Evolutionary conservation across 2,329 filamentous ascomycete genomes (phyloP).

Genomic region (Fusarium keratoplasticum): DNA sequence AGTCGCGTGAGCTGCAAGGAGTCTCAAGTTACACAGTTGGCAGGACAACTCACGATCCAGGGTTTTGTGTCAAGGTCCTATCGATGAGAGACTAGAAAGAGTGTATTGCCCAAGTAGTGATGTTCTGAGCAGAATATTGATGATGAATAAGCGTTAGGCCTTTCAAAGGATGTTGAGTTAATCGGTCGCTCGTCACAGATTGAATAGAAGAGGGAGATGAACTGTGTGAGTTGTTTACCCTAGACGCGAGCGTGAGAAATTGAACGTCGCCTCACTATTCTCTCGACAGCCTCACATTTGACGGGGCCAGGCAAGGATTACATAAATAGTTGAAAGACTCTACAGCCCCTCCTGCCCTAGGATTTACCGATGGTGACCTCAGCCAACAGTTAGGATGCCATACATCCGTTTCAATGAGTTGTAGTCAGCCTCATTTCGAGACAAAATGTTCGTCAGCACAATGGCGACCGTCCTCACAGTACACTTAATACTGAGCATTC

Average conservation of each 20-base stretch:
- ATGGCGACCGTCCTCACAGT: too few species aligned
- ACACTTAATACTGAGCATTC: neutral
- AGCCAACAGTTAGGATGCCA: too few species aligned
- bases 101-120: neutral
- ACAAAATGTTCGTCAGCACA: too few species aligned
- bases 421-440: too few species aligned
- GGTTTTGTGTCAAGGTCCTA: neutral
- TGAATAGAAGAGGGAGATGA: neutral
- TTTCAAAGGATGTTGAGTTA: neutral
- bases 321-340: neutral
- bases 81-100: neutral
- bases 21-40: slow-evolving; percentile 3
- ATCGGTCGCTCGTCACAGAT: neutral
- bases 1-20: neutral
- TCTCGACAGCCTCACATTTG: neutral
- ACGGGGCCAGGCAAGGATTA: neutral
- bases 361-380: too few species aligned
- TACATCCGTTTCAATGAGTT: too few species aligned
- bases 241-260: neutral
- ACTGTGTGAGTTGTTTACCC: neutral
- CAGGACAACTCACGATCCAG: neutral
- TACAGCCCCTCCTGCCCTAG: too few species aligned
- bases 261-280: neutral
- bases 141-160: neutral
- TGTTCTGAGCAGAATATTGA: neutral